Percentiles rank a stretch among this genome's conserved stretches.
Evolutionary conservation across 2,329 filamentous ascomycete genomes (phyloP).

Genomic region (Microdochium paspali): DNA sequence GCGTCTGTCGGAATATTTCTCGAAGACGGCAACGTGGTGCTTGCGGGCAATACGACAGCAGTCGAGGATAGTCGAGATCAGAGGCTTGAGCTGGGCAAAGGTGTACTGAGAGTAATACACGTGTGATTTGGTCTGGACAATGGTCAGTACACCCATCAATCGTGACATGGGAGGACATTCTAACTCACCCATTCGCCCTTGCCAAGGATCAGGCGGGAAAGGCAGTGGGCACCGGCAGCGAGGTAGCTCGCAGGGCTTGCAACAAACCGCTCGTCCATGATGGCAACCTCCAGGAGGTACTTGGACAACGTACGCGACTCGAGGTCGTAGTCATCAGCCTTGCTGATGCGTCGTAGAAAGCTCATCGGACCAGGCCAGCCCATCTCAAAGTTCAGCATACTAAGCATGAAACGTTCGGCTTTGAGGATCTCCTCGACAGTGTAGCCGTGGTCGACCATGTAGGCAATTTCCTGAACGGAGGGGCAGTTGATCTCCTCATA

Average conservation of each 20-base stretch:
- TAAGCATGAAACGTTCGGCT: conserved; percentile 96
- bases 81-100: conserved; percentile 67
- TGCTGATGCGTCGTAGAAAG: conserved; percentile 93
- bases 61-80: conserved; percentile 72
- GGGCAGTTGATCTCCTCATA: conserved; percentile 99
- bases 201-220: conserved; percentile 77
- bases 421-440: conserved; percentile 87
- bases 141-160: background rate
- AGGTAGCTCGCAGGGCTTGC: conserved; percentile 83
- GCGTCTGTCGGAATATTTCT: conserved; percentile 82
- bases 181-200: conserved; percentile 93
- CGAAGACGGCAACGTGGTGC: conserved; percentile 80
- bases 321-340: conserved; percentile 94
- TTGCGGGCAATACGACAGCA: conserved; percentile 74
- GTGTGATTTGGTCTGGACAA: conserved; percentile 61
- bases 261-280: conserved; percentile 98
- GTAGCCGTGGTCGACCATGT: conserved; percentile 95
- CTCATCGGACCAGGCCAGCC: conserved; percentile 99
- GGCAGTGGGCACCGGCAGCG: conserved; percentile 84
- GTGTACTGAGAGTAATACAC: conserved; percentile 94
- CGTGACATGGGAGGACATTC: no score
- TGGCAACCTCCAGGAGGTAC: conserved; percentile 92
- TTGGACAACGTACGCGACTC: conserved; percentile 94
- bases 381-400: conserved; percentile 89
- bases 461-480: conserved; percentile 89